Evolutionary conservation across 1,284 basidiomycete genomes (phyloP).

Genomic region (Tetrapyrgos nigripes): DNA sequence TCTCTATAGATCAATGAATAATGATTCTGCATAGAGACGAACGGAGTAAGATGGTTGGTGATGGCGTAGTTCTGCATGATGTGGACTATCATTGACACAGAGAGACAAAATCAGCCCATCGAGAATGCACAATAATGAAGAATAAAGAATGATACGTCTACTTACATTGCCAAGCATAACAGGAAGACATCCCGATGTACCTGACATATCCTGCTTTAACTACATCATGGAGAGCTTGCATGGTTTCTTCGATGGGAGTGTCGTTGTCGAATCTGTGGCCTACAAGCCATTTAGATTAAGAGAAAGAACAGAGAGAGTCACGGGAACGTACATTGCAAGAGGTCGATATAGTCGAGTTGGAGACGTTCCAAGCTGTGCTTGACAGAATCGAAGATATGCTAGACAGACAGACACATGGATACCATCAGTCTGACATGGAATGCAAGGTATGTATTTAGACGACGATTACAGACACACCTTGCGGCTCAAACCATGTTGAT

Average conservation of each 20-base stretch:
- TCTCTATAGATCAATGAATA: slow-evolving; percentile 64
- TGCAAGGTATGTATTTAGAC: too few relatives aligned
- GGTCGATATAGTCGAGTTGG: slow-evolving; percentile 74
- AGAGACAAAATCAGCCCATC: too few relatives aligned
- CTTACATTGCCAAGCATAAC: slow-evolving; percentile 56
- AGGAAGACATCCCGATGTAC: slow-evolving; percentile 71
- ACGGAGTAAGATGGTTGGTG: slow-evolving; percentile 63
- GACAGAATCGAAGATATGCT: slow-evolving; percentile 78
- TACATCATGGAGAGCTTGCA: slow-evolving; percentile 74
- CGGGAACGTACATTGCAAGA: slow-evolving; percentile 40
- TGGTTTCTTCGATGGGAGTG: slow-evolving; percentile 55
- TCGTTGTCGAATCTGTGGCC: slow-evolving; percentile 65
- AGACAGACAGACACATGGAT: neutral
- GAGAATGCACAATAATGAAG: neutral
- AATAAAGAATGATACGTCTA: slow-evolving; percentile 20
- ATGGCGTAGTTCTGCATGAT: slow-evolving; percentile 48
- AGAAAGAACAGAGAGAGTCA: neutral
- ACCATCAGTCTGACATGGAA: too few relatives aligned
- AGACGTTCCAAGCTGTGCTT: slow-evolving; percentile 70
- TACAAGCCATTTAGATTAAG: slow-evolving; percentile 16
- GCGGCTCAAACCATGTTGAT: slow-evolving; percentile 60
- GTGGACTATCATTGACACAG: neutral
- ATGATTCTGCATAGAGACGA: slow-evolving; percentile 78
- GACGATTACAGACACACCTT: slow-evolving; percentile 51
- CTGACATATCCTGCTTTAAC: slow-evolving; percentile 69